A percentile compares a stretch with the other conserved stretches of the same genome.
Evolutionary conservation across 2,329 filamentous ascomycete genomes (phyloP).

Genomic region (Ceratocystis alfenasii): DNA sequence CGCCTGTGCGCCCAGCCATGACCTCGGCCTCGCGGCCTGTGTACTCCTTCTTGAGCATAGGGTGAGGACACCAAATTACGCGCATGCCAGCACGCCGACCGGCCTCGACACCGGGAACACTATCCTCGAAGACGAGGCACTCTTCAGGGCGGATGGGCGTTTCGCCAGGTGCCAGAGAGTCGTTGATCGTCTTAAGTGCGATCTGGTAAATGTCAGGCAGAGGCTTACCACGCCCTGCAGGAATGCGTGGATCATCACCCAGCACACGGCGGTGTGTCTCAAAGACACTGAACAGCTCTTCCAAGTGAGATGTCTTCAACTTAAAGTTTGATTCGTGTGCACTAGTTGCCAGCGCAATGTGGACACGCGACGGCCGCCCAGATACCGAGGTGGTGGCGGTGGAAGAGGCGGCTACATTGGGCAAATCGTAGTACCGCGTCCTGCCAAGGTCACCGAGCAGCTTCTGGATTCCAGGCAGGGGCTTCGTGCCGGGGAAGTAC

Average conservation of each 20-base stretch:
- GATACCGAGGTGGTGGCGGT: slow-evolving; percentile 24
- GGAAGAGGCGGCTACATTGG: slow-evolving; percentile 22
- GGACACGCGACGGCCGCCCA: slow-evolving; percentile 35
- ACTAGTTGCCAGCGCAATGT: slow-evolving; percentile 79
- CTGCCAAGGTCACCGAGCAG: slow-evolving; percentile 51
- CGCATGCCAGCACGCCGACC: slow-evolving; percentile 88
- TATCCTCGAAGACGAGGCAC: slow-evolving; percentile 93
- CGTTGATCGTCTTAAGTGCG: slow-evolving; percentile 75
- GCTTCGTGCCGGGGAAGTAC: slow-evolving; percentile 61
- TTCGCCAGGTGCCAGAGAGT: slow-evolving; percentile 50
- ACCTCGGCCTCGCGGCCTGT: slow-evolving; percentile 66
- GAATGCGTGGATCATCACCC: slow-evolving; percentile 73
- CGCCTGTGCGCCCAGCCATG: slow-evolving; percentile 67
- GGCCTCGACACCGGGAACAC: slow-evolving; percentile 82
- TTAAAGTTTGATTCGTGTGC: slow-evolving; percentile 60
- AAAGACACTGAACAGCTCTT: slow-evolving; percentile 53
- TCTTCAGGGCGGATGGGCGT: slow-evolving; percentile 63
- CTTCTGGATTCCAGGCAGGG: slow-evolving; percentile 63
- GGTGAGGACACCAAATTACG: slow-evolving; percentile 84
- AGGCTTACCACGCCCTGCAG: slow-evolving; percentile 75
- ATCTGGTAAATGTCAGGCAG: slow-evolving; percentile 89
- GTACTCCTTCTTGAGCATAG: slow-evolving; percentile 63
- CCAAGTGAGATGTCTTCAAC: slow-evolving; percentile 58
- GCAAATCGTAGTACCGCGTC: slow-evolving; percentile 39
- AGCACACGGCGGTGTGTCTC: slow-evolving; percentile 59